Evolutionary conservation across 345 rosid species (phyloP).

Genomic region (Dipteronia sinensis): DNA sequence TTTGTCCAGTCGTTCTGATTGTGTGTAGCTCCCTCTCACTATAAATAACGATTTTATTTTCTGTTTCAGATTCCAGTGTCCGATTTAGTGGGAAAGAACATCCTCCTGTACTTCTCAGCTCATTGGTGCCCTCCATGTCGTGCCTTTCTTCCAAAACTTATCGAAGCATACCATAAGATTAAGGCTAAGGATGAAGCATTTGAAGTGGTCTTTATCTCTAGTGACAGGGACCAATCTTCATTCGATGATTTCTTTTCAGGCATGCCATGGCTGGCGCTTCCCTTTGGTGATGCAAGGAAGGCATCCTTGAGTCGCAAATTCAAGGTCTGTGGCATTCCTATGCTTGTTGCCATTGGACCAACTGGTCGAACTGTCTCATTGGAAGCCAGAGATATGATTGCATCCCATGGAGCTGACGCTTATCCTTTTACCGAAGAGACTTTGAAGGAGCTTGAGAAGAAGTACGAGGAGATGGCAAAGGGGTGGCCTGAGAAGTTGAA

Average conservation of each 20-base stretch:
- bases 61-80: conserved; percentile 50
- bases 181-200: conserved; percentile 50
- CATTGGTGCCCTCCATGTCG: conserved; percentile 71
- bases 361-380: conserved; percentile 49
- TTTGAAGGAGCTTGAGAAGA: conserved; percentile 46
- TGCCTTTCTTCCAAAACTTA: conserved; percentile 62
- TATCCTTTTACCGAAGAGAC: conserved; percentile 70
- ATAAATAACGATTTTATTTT: not conserved
- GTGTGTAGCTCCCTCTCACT: not conserved
- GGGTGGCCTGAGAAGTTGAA: conserved; percentile 74
- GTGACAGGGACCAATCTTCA: conserved; percentile 55
- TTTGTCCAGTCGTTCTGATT: not conserved
- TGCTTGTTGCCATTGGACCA: conserved; percentile 52
- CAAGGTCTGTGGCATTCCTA: conserved; percentile 59
- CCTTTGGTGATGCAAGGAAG: conserved; percentile 65
- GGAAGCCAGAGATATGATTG: conserved; percentile 46
- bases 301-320: conserved; percentile 42
- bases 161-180: conserved; percentile 58
- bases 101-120: conserved; percentile 73
- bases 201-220: conserved; percentile 65
- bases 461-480: conserved; percentile 55
- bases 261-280: conserved; percentile 80
- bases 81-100: conserved; percentile 63
- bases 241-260: conserved; percentile 51
- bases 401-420: conserved; percentile 52